phyloP scores from a whole-genome alignment of 2,329 filamentous ascomycete genomes.

The Ascochyta lentis region DNA sequence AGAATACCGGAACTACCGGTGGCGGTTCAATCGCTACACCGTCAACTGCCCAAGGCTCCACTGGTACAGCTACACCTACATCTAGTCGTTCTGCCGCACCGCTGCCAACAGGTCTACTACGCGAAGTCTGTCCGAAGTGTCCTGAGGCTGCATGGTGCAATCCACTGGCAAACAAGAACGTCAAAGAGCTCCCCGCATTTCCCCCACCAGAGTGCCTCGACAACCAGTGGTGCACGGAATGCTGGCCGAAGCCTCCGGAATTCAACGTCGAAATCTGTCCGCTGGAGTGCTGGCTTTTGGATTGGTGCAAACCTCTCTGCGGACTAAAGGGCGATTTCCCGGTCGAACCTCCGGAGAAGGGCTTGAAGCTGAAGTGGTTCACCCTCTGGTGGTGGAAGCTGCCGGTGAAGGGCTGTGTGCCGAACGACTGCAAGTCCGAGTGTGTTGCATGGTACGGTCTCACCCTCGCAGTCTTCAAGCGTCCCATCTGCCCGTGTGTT shows the following conservation, averaged over 20 bases:
- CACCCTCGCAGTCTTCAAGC: constrained; percentile 16
- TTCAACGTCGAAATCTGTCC: neutral
- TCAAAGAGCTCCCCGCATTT: neutral
- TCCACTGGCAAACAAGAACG: neutral
- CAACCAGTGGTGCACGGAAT: neutral
- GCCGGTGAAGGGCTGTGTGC: constrained; percentile 13
- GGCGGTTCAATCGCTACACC: neutral
- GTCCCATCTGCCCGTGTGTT: constrained; percentile 21
- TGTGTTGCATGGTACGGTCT: constrained; percentile 9
- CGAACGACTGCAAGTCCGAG: constrained; percentile 19
- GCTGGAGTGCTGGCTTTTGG: constrained; percentile 14
- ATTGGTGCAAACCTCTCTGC: constrained; percentile 15
- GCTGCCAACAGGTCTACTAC: neutral
- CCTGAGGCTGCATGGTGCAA: neutral
- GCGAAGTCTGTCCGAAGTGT: neutral
- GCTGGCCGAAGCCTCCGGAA: neutral
- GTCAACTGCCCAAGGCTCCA: neutral
- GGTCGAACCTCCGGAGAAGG: neutral
- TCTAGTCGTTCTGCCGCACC: neutral
- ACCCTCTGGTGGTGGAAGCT: constrained; percentile 15
- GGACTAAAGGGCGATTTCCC: neutral
- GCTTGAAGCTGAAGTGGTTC: constrained; percentile 7
- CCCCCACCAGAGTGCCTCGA: neutral
- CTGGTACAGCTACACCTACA: neutral
- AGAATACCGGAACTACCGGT: neutral